These are phyloP conservation scores for Podospora appendiculata DNA, from an alignment of 495 filamentous ascomycete genomes.

Conservation along the genomic window DNA sequence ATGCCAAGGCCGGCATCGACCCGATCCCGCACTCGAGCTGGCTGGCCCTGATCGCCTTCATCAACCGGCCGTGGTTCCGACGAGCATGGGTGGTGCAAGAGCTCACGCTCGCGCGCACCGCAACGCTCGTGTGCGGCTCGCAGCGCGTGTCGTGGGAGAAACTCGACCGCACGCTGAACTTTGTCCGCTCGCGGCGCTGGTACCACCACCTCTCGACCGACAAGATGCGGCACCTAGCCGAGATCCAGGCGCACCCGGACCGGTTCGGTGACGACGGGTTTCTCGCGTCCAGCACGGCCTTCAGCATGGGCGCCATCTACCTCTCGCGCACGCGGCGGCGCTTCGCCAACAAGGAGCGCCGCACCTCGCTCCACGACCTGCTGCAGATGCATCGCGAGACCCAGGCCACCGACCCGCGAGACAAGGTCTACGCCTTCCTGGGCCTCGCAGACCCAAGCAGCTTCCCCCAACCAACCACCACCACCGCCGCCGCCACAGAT, in stretches of 20 bases:
- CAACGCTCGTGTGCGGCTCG: conserved; percentile 8
- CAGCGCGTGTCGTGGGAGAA: conserved; percentile 1
- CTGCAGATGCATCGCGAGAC: background rate
- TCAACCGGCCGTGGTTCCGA: conserved; percentile 13
- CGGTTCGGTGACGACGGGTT: background rate
- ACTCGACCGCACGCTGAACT: background rate
- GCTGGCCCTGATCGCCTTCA: conserved; percentile 4
- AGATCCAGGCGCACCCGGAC: background rate
- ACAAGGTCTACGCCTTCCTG: conserved; percentile 6
- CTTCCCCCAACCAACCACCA: background rate
- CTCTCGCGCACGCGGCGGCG: background rate
- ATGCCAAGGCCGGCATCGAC: background rate
- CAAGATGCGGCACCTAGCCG: conserved; percentile 2
- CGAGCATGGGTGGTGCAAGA: conserved; percentile 19
- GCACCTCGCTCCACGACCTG: background rate
- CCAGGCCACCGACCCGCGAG: conserved; percentile 2
- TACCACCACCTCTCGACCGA: conserved; percentile 8
- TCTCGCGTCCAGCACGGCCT: background rate
- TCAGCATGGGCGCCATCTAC: background rate
- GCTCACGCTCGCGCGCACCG: conserved; percentile 8
- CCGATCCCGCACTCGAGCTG: background rate
- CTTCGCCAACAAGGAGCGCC: background rate
- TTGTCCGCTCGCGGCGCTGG: conserved; percentile 1
- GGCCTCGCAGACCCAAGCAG: background rate
- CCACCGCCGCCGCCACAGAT: background rate